phyloP scores from a whole-genome alignment of 2,329 filamentous ascomycete species.

The Diaporthe citriasiana region DNA sequence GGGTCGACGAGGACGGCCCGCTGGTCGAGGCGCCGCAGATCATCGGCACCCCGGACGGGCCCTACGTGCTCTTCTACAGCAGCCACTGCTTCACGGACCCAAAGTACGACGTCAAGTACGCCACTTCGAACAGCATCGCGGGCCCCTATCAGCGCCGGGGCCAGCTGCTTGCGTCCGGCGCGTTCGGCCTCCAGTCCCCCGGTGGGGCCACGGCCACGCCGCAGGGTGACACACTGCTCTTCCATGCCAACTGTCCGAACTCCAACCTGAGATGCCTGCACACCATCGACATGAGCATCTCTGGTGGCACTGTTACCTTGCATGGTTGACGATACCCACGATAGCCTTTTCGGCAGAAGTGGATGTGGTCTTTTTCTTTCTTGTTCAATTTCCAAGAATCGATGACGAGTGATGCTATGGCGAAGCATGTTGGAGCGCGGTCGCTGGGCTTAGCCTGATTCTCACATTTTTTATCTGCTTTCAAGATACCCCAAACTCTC shows the following conservation, averaged over 20 bases:
- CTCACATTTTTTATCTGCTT: not conserved
- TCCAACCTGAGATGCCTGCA: slow-evolving; percentile 37
- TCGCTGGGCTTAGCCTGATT: not conserved
- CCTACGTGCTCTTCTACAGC: slow-evolving; percentile 74
- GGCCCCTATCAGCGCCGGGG: slow-evolving; percentile 39
- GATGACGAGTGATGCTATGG: not conserved
- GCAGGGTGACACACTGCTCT: slow-evolving; percentile 38
- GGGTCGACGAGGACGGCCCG: slow-evolving; percentile 62
- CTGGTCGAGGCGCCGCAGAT: slow-evolving; percentile 74
- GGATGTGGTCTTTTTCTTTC: not conserved
- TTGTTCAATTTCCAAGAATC: not conserved
- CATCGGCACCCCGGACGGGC: slow-evolving; percentile 58
- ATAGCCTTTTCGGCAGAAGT: not conserved
- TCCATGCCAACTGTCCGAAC: slow-evolving; percentile 37
- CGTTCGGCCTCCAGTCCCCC: slow-evolving; percentile 38
- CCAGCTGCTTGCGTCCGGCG: slow-evolving; percentile 32
- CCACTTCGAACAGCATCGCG: slow-evolving; percentile 51
- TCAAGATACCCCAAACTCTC: slow-evolving; percentile 39
- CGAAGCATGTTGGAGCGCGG: slow-evolving; percentile 2
- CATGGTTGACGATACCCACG: slow-evolving; percentile 21
- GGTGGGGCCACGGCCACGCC: slow-evolving; percentile 39
- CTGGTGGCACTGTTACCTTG: slow-evolving; percentile 29
- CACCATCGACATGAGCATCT: slow-evolving; percentile 37
- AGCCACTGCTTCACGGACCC: slow-evolving; percentile 69
- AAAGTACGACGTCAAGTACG: slow-evolving; percentile 72